Evolutionary conservation across 163 green algal species (phyloP), one percentile per base, ranked within the genome.

Genomic region (Scenedesmus sp.): DNA sequence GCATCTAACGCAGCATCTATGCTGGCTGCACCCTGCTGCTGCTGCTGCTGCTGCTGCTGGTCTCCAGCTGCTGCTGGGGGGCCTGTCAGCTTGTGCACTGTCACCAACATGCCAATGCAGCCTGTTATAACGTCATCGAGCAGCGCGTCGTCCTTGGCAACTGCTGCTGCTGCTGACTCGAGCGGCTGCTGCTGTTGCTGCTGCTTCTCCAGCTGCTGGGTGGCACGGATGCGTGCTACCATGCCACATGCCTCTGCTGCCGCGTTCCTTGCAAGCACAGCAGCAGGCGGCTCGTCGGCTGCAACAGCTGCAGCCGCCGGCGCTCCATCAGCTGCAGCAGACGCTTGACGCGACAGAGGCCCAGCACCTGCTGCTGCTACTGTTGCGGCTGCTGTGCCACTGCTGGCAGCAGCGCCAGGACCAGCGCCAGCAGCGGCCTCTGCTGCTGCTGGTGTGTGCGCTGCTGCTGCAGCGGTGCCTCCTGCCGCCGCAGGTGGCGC

Each of bases 101-200:
- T 89, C 24, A 89, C 44, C 37, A 89, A 70, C 65, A 89, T 68
- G 68, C 85, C 70, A 53, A 83, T 76, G 72, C 85, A 89, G n/a
- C 85, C 85, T 70, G 68, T 70, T 24, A 89, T 83, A 16, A 89
- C 51, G 30, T 51, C 68, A 70, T 83, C 85, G 6, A 89, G 24
- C 59, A 83, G 56, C 7, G 18, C 20, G 22, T 51, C 68, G 30
- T 68, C 68, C 30, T n/a, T 20, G n/a, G 35, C 83, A 20, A 40
- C 35, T 44, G 42, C 85, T 46, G 85, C 24, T 51, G 61, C 24
- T 73, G 68, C 68, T 40, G 85, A 15, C 40, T 70, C 85, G 5
- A 49, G 30, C n/a, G n/a, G n/a, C n/a, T 42, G 44, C 85, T 51
- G 85, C 72, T 84, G 68, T 6, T 86, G 49, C 12, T 72, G 59